Base-by-base conservation (phyloP, 495 filamentous ascomycete genomes). In the Parachaetomium inaequale region DNA sequence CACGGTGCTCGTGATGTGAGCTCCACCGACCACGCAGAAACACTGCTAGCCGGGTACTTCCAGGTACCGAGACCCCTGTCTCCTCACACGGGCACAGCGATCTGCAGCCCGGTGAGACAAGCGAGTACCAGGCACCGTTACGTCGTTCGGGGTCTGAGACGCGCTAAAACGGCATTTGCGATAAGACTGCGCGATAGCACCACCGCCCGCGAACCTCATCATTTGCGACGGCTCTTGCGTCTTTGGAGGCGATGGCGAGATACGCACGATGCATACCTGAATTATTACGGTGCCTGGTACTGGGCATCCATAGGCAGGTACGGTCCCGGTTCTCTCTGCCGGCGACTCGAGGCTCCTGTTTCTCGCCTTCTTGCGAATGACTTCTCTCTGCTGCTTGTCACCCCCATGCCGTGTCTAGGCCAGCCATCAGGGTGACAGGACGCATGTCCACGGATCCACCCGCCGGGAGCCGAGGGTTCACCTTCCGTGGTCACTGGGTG, bases 101-200 rank as follows among this genome's bases (percentile, higher is more conserved):
- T 45, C 60, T 17, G 29, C 61, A 32, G 53, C 40, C 40, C 25
- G 19, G 38, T 42, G 51, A 40, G 59, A 68, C 68, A 54, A 19
- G 23, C 10, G 45, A 25, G 23, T 49, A 49, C 45, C 19, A 10
- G 63, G 49, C 47, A 26, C 43, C 60, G 63, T 51, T 58, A 58
- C 65, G 62, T 63, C 19, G 55, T 26, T 17, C 34, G 40, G 11
- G 19, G 15, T 23, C 50, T 54, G 62, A 46, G 59, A 58, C 62
- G 63, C 63, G 54, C 68, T 66, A 64, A 53, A 64, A 63, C 61
- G 68, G 68, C 58, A 64, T 63, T 61, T 59, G 66, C 68, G 71
- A 72, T 72, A 74, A 69, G 68, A 64, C 67, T 61, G 52, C 34
- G 51, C 50, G 67, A 70, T 72, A 72, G 63, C 67, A 67, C 54